Conservation (phyloP, 257 asterid genomes). For the Solanum chilense region DNA sequence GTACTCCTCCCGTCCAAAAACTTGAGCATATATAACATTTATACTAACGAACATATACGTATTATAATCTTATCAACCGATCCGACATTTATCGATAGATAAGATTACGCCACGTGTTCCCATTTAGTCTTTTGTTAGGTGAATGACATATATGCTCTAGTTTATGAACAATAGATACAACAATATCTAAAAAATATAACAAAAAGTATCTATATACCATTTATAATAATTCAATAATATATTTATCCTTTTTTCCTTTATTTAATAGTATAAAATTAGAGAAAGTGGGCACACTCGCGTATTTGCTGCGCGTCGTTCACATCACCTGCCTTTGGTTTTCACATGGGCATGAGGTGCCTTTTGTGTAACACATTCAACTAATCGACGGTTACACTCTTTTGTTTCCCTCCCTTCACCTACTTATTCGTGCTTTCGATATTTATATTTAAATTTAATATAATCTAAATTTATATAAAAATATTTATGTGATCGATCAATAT, state of each 20-base stretch:
- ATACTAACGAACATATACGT: no score
- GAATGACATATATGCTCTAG: no score
- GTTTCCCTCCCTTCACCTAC: not conserved
- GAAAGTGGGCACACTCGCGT: not conserved
- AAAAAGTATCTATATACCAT: rapidly evolving
- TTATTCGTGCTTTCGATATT: rapidly evolving
- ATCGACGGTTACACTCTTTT: not conserved
- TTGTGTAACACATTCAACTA: not conserved
- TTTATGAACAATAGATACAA: no score
- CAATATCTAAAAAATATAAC: no score
- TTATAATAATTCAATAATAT: no score
- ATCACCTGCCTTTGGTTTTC: not conserved
- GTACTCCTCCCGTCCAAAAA: no score
- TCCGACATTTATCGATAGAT: no score
- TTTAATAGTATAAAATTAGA: not conserved
- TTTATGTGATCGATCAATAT: no score
- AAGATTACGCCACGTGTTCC: no score
- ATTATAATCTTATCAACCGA: no score
- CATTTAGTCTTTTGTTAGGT: no score
- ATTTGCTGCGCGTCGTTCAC: not conserved
- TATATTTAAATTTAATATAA: not conserved
- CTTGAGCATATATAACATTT: no score
- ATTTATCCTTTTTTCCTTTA: not conserved
- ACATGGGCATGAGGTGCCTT: not conserved
- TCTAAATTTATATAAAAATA: rapidly evolving